phyloP scores from a whole-genome alignment of 768 basidiomycete species.

The Amanita polypyramis region DNA sequence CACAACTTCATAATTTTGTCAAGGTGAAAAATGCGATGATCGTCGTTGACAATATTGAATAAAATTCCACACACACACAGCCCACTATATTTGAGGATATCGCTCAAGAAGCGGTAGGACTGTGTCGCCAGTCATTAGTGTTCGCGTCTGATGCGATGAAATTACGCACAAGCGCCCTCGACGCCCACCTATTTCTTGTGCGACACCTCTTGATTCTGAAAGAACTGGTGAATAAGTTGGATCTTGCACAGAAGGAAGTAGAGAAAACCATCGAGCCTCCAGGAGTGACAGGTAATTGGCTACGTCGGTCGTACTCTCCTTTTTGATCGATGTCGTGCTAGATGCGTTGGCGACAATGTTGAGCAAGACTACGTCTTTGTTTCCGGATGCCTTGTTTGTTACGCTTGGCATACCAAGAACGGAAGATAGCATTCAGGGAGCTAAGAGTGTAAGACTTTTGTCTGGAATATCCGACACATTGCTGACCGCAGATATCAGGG shows the following conservation, averaged over 20 bases:
- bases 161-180: constrained; percentile 35
- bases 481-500: constrained; percentile 36
- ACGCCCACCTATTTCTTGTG: constrained; percentile 81
- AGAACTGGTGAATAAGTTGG: constrained; percentile 75
- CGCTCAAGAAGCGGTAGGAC: constrained; percentile 80
- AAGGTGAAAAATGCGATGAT: constrained; percentile 43
- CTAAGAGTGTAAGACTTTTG: constrained; percentile 47
- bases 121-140: constrained; percentile 76
- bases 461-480: neutral
- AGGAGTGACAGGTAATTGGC: constrained; percentile 44
- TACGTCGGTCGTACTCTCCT: too few relatives aligned
- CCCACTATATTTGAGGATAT: constrained; percentile 96
- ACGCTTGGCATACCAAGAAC: constrained; percentile 56
- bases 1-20: constrained; percentile 84
- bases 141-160: constrained; percentile 60
- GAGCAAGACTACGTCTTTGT: constrained; percentile 45
- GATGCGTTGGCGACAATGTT: constrained; percentile 52
- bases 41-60: neutral
- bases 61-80: constrained; percentile 27
- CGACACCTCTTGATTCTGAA: constrained; percentile 87
- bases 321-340: constrained; percentile 10
- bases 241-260: constrained; percentile 41
- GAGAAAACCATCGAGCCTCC: constrained; percentile 16
- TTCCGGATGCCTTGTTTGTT: constrained; percentile 62
- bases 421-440: constrained; percentile 56